These are phyloP conservation scores for Phytophthora quininea DNA, from an alignment of 352 stramenopile species.

Conservation along the genomic window DNA sequence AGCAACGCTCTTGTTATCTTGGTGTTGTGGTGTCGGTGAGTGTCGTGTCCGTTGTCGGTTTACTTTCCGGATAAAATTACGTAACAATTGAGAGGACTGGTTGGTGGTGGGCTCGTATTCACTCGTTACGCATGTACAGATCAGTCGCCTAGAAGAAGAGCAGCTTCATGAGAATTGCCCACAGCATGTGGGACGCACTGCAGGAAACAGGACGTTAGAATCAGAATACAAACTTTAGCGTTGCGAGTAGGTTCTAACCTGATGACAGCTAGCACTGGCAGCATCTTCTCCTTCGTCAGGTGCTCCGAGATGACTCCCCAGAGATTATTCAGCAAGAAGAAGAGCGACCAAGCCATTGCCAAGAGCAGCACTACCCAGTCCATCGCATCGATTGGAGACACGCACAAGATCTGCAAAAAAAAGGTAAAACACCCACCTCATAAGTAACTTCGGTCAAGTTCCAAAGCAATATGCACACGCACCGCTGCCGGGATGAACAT, in stretches of 20 bases:
- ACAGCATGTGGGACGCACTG: slow-evolving; percentile 81
- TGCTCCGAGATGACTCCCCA: slow-evolving; percentile 80
- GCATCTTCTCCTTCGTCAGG: slow-evolving; percentile 88
- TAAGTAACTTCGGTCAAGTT: background rate
- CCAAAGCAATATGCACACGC: slow-evolving; percentile 17
- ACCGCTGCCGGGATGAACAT: slow-evolving; percentile 86
- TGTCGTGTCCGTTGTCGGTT: slow-evolving; percentile 25
- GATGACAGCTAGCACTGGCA: slow-evolving; percentile 82
- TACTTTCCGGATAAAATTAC: background rate
- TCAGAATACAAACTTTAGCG: too few species aligned
- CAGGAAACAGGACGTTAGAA: background rate
- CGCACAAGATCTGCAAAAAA: slow-evolving; percentile 69
- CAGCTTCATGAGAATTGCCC: slow-evolving; percentile 87
- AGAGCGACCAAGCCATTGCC: slow-evolving; percentile 86
- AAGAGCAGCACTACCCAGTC: slow-evolving; percentile 86
- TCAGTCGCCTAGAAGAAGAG: slow-evolving; percentile 75
- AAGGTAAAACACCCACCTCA: background rate
- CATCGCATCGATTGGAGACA: slow-evolving; percentile 69
- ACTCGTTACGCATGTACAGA: slow-evolving; percentile 23
- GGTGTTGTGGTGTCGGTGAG: slow-evolving; percentile 19
- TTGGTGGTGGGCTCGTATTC: slow-evolving; percentile 9
- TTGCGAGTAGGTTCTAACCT: slow-evolving; percentile 41
- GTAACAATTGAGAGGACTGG: too few species aligned
- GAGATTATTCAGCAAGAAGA: slow-evolving; percentile 83
- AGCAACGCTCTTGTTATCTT: slow-evolving; percentile 3